Percentiles rank a stretch among this genome's conserved stretches.
Conservation (phyloP, 257 asterid genomes). For the Ligustrum vulgare region DNA sequence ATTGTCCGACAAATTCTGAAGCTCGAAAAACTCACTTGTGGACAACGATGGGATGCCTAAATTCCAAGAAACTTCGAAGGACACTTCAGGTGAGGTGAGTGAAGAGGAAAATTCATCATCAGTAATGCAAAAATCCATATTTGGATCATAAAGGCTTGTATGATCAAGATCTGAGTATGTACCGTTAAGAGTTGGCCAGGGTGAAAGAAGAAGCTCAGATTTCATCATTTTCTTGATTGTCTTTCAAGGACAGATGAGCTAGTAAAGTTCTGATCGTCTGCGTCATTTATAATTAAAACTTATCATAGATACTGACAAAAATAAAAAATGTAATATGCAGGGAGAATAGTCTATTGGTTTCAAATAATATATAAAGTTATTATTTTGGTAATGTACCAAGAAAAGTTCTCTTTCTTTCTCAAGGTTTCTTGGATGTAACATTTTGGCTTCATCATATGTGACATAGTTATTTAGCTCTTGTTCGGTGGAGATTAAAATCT, state of each 20-base stretch:
- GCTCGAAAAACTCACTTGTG: slow-evolving; percentile 36
- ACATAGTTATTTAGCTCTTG: too few species aligned
- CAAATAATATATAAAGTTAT: slow-evolving; percentile 8
- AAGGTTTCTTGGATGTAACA: slow-evolving; percentile 36
- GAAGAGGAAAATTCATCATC: slow-evolving; percentile 35
- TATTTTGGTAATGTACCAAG: slow-evolving; percentile 36
- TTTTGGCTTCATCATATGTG: not conserved
- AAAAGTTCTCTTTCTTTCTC: slow-evolving; percentile 40
- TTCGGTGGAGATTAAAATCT: too few species aligned
- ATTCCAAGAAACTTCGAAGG: slow-evolving; percentile 43
- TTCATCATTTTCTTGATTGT: slow-evolving; percentile 42
- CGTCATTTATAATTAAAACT: slow-evolving; percentile 14
- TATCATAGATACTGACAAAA: slow-evolving; percentile 17
- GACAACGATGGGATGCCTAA: slow-evolving; percentile 35
- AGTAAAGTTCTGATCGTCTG: not conserved
- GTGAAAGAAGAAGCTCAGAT: slow-evolving; percentile 39
- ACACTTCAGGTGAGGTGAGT: slow-evolving; percentile 34
- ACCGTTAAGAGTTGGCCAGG: slow-evolving; percentile 36
- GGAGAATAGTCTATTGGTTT: slow-evolving; percentile 33
- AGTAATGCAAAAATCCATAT: slow-evolving; percentile 25
- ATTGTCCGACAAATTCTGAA: slow-evolving; percentile 33
- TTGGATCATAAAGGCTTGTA: slow-evolving; percentile 27
- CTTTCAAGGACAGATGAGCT: slow-evolving; percentile 14
- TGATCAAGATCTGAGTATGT: slow-evolving; percentile 27
- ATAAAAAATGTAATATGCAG: slow-evolving; percentile 13